phyloP scores from a whole-genome alignment of 2,329 filamentous ascomycete genomes.

The Dactylonectria estremocensis region DNA sequence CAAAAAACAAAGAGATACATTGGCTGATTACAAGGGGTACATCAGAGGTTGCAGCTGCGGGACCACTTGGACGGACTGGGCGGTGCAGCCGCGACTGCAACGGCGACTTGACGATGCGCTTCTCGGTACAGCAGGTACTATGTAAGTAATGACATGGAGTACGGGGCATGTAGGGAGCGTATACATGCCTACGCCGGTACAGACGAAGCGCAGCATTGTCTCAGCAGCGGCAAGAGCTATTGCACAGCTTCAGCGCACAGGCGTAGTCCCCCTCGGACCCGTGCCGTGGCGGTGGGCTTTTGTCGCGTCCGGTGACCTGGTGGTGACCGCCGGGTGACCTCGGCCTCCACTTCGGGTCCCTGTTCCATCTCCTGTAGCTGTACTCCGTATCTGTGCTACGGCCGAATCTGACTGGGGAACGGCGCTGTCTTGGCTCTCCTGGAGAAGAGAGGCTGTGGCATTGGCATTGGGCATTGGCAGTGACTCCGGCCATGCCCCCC shows the following conservation, averaged over 20 bases:
- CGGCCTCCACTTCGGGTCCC: constrained; percentile 8
- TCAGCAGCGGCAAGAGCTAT: neutral
- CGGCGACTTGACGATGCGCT: neutral
- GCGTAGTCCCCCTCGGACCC: constrained; percentile 26
- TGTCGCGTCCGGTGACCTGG: constrained; percentile 29
- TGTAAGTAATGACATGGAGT: neutral
- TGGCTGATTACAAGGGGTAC: neutral
- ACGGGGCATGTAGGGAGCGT: neutral
- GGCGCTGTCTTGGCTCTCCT: neutral
- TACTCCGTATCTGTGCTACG: neutral
- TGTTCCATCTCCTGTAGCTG: neutral
- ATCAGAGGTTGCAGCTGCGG: constrained; percentile 4
- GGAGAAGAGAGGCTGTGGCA: constrained; percentile 4
- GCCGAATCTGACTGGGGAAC: constrained; percentile 1
- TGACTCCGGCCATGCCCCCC: neutral
- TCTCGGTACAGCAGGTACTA: no score
- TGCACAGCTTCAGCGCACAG: neutral
- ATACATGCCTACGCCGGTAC: neutral
- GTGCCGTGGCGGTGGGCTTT: constrained; percentile 37
- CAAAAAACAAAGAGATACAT: neutral
- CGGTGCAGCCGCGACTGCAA: neutral
- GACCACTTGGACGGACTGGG: constrained; percentile 2
- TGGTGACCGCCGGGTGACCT: constrained; percentile 24
- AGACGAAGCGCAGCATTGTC: neutral
- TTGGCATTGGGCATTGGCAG: neutral